Conservation (phyloP, 2,329 filamentous ascomycete genomes). For the Raffaelea ambrosiae region DNA sequence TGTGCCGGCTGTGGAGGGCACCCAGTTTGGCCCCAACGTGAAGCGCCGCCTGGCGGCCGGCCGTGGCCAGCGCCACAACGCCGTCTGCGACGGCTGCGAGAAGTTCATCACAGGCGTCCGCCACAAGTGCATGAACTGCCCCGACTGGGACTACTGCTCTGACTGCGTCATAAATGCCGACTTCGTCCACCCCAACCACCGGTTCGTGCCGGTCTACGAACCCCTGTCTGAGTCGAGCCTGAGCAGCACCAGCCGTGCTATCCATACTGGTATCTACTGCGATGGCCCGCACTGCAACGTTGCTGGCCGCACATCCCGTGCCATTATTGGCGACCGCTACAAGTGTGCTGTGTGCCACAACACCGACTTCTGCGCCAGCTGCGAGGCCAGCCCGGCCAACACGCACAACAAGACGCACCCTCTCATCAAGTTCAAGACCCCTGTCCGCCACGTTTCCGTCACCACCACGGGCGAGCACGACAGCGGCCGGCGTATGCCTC, state of each 20-base stretch:
- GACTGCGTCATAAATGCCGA: constrained; percentile 61
- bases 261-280: constrained; percentile 84
- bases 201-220: constrained; percentile 83
- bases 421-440: constrained; percentile 92
- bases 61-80: constrained; percentile 73
- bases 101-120: constrained; percentile 80
- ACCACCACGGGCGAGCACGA: constrained; percentile 74
- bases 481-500: constrained; percentile 53
- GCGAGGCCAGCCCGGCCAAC: constrained; percentile 80
- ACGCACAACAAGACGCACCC: constrained; percentile 93
- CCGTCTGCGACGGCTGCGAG: constrained; percentile 92
- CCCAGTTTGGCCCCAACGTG: constrained; percentile 52
- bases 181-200: constrained; percentile 70
- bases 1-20: constrained; percentile 55
- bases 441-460: constrained; percentile 79
- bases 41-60: constrained; percentile 66
- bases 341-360: constrained; percentile 97
- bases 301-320: constrained; percentile 37
- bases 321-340: constrained; percentile 79
- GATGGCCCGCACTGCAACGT: constrained; percentile 80
- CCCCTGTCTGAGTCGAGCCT: constrained; percentile 20
- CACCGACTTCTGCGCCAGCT: constrained; percentile 88
- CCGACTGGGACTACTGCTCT: constrained; percentile 93
- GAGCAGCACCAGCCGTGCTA: constrained; percentile 25
- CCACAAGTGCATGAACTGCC: constrained; percentile 94